Base-by-base conservation (phyloP, 192 early-diverging fungal genomes). In the Entophlyctis helioformis region DNA sequence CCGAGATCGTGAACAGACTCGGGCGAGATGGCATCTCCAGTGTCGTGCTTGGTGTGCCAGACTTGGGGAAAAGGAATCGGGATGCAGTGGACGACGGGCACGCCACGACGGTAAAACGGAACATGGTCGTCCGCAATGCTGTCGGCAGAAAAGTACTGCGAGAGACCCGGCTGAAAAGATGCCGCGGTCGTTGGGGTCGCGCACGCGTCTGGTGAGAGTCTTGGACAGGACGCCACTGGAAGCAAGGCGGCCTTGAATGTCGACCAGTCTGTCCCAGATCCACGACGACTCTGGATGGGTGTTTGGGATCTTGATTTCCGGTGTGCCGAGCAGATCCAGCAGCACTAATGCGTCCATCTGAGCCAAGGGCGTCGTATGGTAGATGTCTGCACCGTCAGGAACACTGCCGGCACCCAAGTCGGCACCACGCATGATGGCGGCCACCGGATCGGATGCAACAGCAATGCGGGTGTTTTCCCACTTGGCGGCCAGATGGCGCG, bases 41-140 rank as follows among this genome's bases (percentile, higher is more conserved):
- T 74, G 59, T 97, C 94, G 46, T 64, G 31, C 1, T 69, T 34
- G 0, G 53, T 89, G 51, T 97, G 94, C 94, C 94, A 97, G 1
- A 82, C 83, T 18, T 36, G 37, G 13, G 94, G 91, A 60, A 97
- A 97, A 13, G 84, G 85, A 16, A 54, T 47, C 4, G 91, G 74
- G 42, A 97, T 97, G 23, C 88, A 44, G 54, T 97, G 94, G 16
- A 93, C 66, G 36, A 90, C 74, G 1, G 87, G 84, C 0, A 94
- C 83, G 9, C 88, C 81, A 18, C 76, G 66, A 16, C 71, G 23
- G 27, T 86, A 27, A 66, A 97, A 97, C 13, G 94, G 94, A 2
- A 75, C 29, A 56, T 97, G 90, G 56, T 97, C 94, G 51, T 97
- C 94, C 20, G 81, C 72, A 21, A 93, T 62, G 4, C 57, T 42